phyloP scores from a whole-genome alignment of 768 basidiomycete species.

The Pleurotus sapidus region DNA sequence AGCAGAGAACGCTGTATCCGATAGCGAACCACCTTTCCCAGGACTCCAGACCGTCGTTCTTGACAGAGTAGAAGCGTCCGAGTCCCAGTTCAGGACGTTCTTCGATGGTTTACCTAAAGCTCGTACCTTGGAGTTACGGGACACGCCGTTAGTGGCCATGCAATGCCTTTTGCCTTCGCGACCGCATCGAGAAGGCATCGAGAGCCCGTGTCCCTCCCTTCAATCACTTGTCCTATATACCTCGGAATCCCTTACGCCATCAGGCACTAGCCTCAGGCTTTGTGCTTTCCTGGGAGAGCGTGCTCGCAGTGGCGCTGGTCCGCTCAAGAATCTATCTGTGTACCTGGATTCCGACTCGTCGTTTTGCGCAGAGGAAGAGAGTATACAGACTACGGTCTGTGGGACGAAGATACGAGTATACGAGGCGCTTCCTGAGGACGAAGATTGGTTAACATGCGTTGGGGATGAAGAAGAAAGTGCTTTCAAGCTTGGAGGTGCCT shows the following conservation, averaged over 20 bases:
- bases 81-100: slow-evolving; percentile 26
- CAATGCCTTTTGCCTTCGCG: slow-evolving; percentile 25
- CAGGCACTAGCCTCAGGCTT: slow-evolving; percentile 18
- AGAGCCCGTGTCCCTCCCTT: slow-evolving; percentile 30
- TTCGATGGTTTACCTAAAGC: slow-evolving; percentile 27
- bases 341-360: slow-evolving; percentile 28
- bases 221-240: slow-evolving; percentile 26
- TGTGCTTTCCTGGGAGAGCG: slow-evolving; percentile 22
- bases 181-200: slow-evolving; percentile 6
- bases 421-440: slow-evolving; percentile 5
- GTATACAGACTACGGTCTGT: slow-evolving; percentile 12
- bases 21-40: slow-evolving; percentile 26
- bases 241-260: slow-evolving; percentile 14
- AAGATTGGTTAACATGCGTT: slow-evolving; percentile 1
- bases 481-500: slow-evolving; percentile 22
- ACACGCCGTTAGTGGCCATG: slow-evolving; percentile 30
- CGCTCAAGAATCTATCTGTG: slow-evolving; percentile 26
- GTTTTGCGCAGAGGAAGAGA: slow-evolving; percentile 15
- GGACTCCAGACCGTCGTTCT: slow-evolving; percentile 32
- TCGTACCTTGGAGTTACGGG: slow-evolving; percentile 29
- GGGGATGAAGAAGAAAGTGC: slow-evolving; percentile 12
- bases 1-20: background rate
- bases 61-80: slow-evolving; percentile 32
- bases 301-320: slow-evolving; percentile 18
- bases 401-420: slow-evolving; percentile 10